Evolutionary conservation across 495 filamentous ascomycete genomes (phyloP).

Genomic region (Tuber indicum): DNA sequence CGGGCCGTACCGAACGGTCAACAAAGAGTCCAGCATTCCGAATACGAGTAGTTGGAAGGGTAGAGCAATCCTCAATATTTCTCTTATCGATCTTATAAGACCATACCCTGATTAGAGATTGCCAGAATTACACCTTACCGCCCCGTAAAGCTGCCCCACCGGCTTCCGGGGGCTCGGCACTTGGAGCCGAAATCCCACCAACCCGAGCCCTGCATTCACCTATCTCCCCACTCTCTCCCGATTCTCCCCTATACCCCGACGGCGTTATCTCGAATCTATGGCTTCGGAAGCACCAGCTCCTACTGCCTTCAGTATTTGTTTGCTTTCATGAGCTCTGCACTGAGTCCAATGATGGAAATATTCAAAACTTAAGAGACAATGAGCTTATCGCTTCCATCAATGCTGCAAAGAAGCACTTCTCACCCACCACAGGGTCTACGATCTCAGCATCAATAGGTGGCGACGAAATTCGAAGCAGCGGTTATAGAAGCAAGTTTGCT

Average conservation of each 20-base stretch:
- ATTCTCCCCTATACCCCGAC: slow-evolving; percentile 76
- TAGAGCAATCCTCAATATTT: slow-evolving; percentile 43
- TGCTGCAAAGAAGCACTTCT: slow-evolving; percentile 50
- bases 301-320: slow-evolving; percentile 71
- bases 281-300: slow-evolving; percentile 75
- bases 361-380: slow-evolving; percentile 70
- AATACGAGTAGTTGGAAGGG: slow-evolving; percentile 68
- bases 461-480: slow-evolving; percentile 31
- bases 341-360: slow-evolving; percentile 61
- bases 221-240: slow-evolving; percentile 75
- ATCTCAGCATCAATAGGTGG: slow-evolving; percentile 15
- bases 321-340: slow-evolving; percentile 58
- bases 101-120: slow-evolving; percentile 12
- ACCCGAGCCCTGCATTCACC: slow-evolving; percentile 68
- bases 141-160: slow-evolving; percentile 58
- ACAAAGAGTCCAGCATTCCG: slow-evolving; percentile 50
- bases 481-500: slow-evolving; percentile 47
- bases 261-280: slow-evolving; percentile 73
- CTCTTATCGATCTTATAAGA: background rate
- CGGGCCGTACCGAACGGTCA: slow-evolving; percentile 14
- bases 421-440: slow-evolving; percentile 13
- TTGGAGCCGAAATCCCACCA: slow-evolving; percentile 42
- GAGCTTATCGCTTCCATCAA: slow-evolving; percentile 84
- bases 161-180: slow-evolving; percentile 46
- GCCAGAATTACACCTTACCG: slow-evolving; percentile 56